Percentiles rank a stretch among this genome's conserved stretches.
Conservation (phyloP, 2,329 filamentous ascomycete species). For the Colletotrichum sp. region DNA sequence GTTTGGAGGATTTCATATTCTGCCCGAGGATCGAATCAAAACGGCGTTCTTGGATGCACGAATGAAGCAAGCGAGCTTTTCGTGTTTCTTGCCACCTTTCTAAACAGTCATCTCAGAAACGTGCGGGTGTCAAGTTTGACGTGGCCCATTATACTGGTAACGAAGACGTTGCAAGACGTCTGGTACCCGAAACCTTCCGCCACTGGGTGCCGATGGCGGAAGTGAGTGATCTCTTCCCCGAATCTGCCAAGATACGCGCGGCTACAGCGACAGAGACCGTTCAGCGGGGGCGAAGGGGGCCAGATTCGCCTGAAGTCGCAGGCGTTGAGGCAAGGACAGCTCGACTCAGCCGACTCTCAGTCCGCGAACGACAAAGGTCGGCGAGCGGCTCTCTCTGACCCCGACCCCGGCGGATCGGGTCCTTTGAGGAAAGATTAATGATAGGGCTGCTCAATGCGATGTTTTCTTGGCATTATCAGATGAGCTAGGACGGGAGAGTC, state of each 20-base stretch:
- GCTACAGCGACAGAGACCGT: not conserved
- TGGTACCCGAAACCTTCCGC: not conserved
- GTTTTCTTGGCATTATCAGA: not conserved
- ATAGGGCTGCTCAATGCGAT: not conserved
- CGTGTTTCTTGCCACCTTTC: not conserved
- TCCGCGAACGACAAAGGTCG: not conserved
- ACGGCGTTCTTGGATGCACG: not conserved
- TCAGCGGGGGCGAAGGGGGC: not conserved
- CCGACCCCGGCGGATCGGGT: not conserved
- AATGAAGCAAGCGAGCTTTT: not conserved
- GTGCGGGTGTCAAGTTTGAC: slow-evolving; percentile 11
- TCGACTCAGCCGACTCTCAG: not conserved
- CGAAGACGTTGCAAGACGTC: not conserved
- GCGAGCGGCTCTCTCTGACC: not conserved
- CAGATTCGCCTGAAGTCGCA: not conserved
- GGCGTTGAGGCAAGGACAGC: not conserved
- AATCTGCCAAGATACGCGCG: not conserved
- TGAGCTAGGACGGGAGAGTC: not conserved
- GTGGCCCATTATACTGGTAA: not conserved
- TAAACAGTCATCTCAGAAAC: not conserved
- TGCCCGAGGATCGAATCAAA: slow-evolving; percentile 21
- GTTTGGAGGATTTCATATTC: slow-evolving; percentile 14
- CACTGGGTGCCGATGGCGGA: not conserved
- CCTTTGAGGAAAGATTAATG: not conserved
- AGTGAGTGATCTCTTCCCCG: not conserved